Base-by-base conservation (phyloP, 1,284 basidiomycete species). In the Papiliotrema laurentii region DNA sequence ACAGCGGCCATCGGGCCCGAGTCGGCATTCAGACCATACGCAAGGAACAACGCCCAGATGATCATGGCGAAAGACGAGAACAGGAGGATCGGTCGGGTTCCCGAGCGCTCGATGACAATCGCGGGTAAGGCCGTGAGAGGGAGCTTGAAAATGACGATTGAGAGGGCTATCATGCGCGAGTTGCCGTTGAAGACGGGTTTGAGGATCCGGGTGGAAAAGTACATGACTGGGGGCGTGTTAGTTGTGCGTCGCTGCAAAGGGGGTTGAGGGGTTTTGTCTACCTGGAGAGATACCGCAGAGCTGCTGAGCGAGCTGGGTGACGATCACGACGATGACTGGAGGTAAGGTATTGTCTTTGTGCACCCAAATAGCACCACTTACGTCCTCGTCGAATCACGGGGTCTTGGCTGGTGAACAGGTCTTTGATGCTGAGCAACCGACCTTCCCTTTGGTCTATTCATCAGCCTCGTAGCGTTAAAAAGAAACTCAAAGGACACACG, bases 51-150 rank as follows among this genome's bases (percentile, higher is more conserved):
- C 16, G 54, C 45, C 11, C 47, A 52, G 3, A 58, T 24, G n/a
- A 50, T 25, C 48, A 58, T 60, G 39, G 50, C 2, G 2, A 19
- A 7, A 1, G 54, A 51, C 2, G 61, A 59, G 39, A 41, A 27
- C 10, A 49, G 35, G 9, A 49, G 21, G 52, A 28, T 49, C 18
- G 47, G 47, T 16, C 41, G 40, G 13, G 47, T 43, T 14, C 47
- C 47, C n/a, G 27, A 21, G 3, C 38, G 26, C 27, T 71, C 63
- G 51, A 77, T 70, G 25, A 77, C 57, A 49, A 71, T 69, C 5
- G 75, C 72, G 5, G 76, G 74, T 6, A 74, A 55, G 38, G 73
- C 68, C 0, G 76, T 78, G 50, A 76, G 64, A 16, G 73, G 56
- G 25, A 74, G 59, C 54, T 78, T 78, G 53, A 66, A 56, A 6